Conservation (phyloP, 306 rosid genomes). For the Cotoneaster glaucophyllus region DNA sequence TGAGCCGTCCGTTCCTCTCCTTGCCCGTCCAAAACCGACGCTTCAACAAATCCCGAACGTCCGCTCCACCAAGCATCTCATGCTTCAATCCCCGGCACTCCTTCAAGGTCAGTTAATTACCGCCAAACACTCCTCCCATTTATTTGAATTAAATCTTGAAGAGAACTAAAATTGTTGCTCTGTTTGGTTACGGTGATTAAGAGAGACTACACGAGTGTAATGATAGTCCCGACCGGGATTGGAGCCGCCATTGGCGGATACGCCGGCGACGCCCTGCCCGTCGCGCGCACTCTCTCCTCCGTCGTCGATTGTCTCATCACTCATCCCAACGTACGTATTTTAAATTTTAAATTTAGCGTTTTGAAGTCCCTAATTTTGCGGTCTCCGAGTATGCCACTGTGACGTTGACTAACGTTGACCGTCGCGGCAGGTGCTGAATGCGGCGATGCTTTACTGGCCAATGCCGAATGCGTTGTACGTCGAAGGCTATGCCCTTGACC, state of each 20-base stretch:
- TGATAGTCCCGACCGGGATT: constrained; percentile 77
- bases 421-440: constrained; percentile 66
- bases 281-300: constrained; percentile 69
- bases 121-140: not conserved
- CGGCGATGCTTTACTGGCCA: constrained; percentile 94
- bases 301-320: constrained; percentile 83
- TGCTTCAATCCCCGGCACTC: constrained; percentile 32
- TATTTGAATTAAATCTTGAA: not conserved
- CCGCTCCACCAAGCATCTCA: constrained; percentile 16
- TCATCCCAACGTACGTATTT: constrained; percentile 58
- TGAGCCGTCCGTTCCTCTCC: constrained; percentile 25
- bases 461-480: constrained; percentile 71
- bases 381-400: not conserved
- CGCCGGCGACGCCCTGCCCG: constrained; percentile 86
- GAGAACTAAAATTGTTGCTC: not conserved
- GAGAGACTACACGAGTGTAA: constrained; percentile 75
- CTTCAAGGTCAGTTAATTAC: constrained; percentile 32
- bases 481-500: constrained; percentile 90
- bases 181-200: constrained; percentile 35
- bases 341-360: not conserved
- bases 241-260: constrained; percentile 88
- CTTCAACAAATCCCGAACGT: constrained; percentile 8
- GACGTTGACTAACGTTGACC: not conserved
- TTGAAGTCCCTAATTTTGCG: not conserved
- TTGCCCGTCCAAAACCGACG: not conserved